Conservation (phyloP, 176 grass and related monocot species). For the Poa annua region DNA sequence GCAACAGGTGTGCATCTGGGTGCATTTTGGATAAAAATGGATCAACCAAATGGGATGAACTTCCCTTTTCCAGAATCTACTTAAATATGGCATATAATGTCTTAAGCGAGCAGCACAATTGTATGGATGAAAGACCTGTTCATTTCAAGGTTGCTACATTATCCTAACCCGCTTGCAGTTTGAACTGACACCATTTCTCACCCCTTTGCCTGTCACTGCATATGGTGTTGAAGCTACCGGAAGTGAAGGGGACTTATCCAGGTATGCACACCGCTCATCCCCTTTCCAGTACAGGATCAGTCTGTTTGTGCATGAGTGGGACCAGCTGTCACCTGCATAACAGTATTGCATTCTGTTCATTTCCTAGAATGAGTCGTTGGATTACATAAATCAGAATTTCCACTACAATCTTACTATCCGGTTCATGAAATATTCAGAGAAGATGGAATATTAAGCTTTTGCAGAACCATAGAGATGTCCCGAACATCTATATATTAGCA, state of each 20-base stretch:
- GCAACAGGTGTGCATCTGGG: background rate
- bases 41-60: background rate
- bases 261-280: slow-evolving; percentile 63
- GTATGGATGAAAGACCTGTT: background rate
- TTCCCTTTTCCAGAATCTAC: background rate
- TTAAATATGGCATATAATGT: background rate
- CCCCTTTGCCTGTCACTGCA: slow-evolving; percentile 73
- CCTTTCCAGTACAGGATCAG: slow-evolving; percentile 91
- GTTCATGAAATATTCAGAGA: slow-evolving; percentile 6
- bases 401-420: background rate
- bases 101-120: background rate
- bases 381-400: background rate
- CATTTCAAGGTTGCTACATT: slow-evolving; percentile 20
- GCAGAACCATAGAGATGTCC: slow-evolving; percentile 4
- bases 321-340: slow-evolving; percentile 91
- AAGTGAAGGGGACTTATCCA: slow-evolving; percentile 93
- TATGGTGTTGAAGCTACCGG: slow-evolving; percentile 77
- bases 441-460: background rate
- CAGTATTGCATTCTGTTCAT: slow-evolving; percentile 2
- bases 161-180: slow-evolving; percentile 56
- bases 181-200: slow-evolving; percentile 49
- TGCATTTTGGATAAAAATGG: background rate
- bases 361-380: background rate
- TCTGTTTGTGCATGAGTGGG: slow-evolving; percentile 84
- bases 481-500: background rate